A percentile compares a stretch with the other conserved stretches of the same genome.
These are phyloP conservation scores for Kodamaea jinghongensis DNA, from an alignment of 805 yeast genomes.

Conservation along the genomic window DNA sequence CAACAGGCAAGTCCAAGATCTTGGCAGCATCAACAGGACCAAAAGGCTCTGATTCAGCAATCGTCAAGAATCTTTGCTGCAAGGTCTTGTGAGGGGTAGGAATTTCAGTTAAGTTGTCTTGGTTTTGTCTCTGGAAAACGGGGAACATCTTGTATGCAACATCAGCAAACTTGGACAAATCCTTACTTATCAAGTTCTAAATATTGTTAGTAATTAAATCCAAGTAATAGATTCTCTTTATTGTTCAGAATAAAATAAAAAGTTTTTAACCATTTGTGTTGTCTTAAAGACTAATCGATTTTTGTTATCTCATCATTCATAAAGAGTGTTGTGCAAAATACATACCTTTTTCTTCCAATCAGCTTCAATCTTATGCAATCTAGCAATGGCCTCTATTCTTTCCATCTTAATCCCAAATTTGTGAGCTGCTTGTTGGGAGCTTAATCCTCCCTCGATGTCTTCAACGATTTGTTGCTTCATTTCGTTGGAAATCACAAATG, in stretches of 20 bases:
- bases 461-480: conserved; percentile 60
- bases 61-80: conserved; percentile 77
- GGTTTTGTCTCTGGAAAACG: conserved; percentile 44
- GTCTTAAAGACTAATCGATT: conserved; percentile 85
- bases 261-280: conserved; percentile 50
- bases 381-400: conserved; percentile 84
- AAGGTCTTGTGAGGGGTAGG: conserved; percentile 84
- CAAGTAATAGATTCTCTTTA: background rate
- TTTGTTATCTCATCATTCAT: conserved; percentile 45
- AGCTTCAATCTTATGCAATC: conserved; percentile 63
- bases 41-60: conserved; percentile 93
- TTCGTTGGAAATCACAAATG: conserved; percentile 53
- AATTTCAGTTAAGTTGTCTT: conserved; percentile 89
- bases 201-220: conserved; percentile 11
- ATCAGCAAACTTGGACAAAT: conserved; percentile 55
- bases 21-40: conserved; percentile 95
- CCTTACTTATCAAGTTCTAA: conserved; percentile 28
- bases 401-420: conserved; percentile 78
- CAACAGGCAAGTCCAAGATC: conserved; percentile 82
- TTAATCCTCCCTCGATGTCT: conserved; percentile 52
- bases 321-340: conserved; percentile 16
- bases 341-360: conserved; percentile 61
- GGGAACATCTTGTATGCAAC: conserved; percentile 83
- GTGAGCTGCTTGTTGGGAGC: conserved; percentile 73
- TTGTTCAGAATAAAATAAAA: conserved; percentile 16